Evolutionary conservation across 2,329 filamentous ascomycete genomes (phyloP), one percentile per base, ranked within the genome.

Genomic region (Waltergamsia citrina): DNA sequence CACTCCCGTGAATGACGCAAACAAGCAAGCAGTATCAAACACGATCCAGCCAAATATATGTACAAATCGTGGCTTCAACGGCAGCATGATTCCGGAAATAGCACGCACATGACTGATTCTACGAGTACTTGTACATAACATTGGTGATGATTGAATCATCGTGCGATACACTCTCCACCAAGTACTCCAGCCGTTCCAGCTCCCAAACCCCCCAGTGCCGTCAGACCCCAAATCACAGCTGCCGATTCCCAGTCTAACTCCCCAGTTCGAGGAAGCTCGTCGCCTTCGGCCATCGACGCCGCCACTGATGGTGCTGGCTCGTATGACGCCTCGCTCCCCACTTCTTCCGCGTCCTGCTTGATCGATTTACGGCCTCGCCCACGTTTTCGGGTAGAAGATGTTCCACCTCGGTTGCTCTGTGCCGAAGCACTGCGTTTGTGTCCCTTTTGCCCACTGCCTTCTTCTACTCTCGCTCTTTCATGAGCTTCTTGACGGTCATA

Each of bases 241-340:
- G 60, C 61, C 8, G 60, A 51, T 41, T 71, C 67, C 60, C 62
- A 63, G 39, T 68, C 65, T 21, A 60, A 46, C 9, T 60, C 62
- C 9, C 52, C 50, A 2, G 35, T 37, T 18, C 29, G 29, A 22
- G 56, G 57, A n/a, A 62, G 36, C 20, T 55, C 44, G 39, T 70
- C 67, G 1, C 63, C 64, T 43, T 66, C 56, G 2, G 49, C 48
- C 5, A 49, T 39, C 2, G 47, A 43, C 10, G 42, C 44, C 12
- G 43, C 46, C 29, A 57, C 59, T 6, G 46, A 45, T 5, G 57
- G 48, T 3, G 49, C 52, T 4, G 62, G 55, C 33, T 59, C 41
- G 40, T 69, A 67, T 1, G 54, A 47, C 20, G 46, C 40, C 17
- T 62, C 57, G n/a, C 39, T 44, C 3, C 36, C 39, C 15, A 31